Conservation (phyloP, 2,329 filamentous ascomycete genomes). For the Cladosporium sphaerospermum region DNA sequence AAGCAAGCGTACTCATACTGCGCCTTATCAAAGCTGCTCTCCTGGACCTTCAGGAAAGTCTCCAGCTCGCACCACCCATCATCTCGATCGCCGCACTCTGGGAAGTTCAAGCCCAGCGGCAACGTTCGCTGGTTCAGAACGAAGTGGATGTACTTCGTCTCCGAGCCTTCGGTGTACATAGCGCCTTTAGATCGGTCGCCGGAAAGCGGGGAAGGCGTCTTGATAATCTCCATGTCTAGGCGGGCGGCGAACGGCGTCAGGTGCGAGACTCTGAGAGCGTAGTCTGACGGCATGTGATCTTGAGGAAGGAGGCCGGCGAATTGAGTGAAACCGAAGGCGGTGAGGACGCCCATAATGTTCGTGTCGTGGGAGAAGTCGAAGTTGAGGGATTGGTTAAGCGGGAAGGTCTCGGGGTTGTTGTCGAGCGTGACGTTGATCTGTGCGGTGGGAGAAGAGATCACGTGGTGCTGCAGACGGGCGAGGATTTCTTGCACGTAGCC, state of each 20-base stretch:
- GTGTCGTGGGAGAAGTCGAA: constrained; percentile 76
- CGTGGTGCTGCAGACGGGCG: constrained; percentile 60
- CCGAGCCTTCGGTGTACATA: constrained; percentile 41
- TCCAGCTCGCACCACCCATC: constrained; percentile 74
- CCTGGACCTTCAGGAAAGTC: constrained; percentile 59
- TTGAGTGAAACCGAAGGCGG: constrained; percentile 66
- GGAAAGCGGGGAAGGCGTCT: constrained; percentile 56
- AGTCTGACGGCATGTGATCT: constrained; percentile 49
- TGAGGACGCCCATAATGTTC: constrained; percentile 53
- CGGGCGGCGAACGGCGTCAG: constrained; percentile 66
- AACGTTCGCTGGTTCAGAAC: constrained; percentile 63
- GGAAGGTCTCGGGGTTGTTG: constrained; percentile 62
- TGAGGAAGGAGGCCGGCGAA: constrained; percentile 57
- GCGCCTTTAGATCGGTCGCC: constrained; percentile 42
- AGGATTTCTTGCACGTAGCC: constrained; percentile 68
- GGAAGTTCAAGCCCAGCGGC: constrained; percentile 60
- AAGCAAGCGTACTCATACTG: constrained; percentile 62
- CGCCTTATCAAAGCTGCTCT: constrained; percentile 52
- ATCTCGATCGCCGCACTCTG: constrained; percentile 57
- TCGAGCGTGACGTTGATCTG: constrained; percentile 63
- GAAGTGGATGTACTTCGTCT: constrained; percentile 68
- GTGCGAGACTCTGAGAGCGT: constrained; percentile 58
- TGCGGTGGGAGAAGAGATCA: constrained; percentile 37
- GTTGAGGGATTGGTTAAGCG: constrained; percentile 65
- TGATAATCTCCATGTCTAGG: constrained; percentile 68